A percentile compares a stretch with the other conserved stretches of the same genome.
These are phyloP conservation scores for Nigrospora oryzae DNA, from an alignment of 2,329 filamentous ascomycete species.

Conservation along the genomic window DNA sequence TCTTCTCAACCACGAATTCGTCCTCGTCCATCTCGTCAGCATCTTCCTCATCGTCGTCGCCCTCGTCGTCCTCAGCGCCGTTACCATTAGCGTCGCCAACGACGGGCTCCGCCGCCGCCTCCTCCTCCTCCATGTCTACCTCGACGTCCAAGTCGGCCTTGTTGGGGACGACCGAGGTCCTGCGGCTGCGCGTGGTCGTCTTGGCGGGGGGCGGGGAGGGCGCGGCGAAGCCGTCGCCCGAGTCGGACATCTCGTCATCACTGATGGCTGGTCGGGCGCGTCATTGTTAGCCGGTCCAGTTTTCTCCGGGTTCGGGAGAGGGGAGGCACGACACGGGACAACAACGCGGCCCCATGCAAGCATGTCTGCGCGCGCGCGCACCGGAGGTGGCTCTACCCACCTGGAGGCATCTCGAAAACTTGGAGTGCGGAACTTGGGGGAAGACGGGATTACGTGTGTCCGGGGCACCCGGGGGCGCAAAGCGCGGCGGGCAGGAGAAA, in stretches of 20 bases:
- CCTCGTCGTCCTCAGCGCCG: conserved; percentile 9
- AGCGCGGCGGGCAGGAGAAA: too few species aligned
- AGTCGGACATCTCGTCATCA: conserved; percentile 31
- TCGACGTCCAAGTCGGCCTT: conserved; percentile 13
- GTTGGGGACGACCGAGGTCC: background rate
- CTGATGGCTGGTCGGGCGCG: conserved; percentile 24
- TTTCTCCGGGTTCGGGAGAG: too few species aligned
- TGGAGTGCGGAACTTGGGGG: too few species aligned
- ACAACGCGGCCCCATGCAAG: too few species aligned
- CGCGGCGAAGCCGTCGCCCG: conserved; percentile 11
- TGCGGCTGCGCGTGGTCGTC: conserved; percentile 5
- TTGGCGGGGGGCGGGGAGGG: conserved; percentile 7
- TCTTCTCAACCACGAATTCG: conserved; percentile 63
- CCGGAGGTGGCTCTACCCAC: too few species aligned
- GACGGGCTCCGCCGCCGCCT: conserved; percentile 4
- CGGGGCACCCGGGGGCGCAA: too few species aligned
- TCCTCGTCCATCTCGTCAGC: conserved; percentile 25
- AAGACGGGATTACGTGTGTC: too few species aligned
- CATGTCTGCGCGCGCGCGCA: too few species aligned
- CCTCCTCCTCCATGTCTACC: conserved; percentile 13
- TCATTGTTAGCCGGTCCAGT: too few species aligned
- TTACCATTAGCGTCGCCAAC: conserved; percentile 7
- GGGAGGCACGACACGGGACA: too few species aligned
- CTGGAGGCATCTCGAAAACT: too few species aligned
- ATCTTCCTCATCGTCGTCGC: conserved; percentile 17